These are phyloP conservation scores for Gaeumannomyces tritici DNA, from an alignment of 2,329 filamentous ascomycete genomes.

Conservation along the genomic window DNA sequence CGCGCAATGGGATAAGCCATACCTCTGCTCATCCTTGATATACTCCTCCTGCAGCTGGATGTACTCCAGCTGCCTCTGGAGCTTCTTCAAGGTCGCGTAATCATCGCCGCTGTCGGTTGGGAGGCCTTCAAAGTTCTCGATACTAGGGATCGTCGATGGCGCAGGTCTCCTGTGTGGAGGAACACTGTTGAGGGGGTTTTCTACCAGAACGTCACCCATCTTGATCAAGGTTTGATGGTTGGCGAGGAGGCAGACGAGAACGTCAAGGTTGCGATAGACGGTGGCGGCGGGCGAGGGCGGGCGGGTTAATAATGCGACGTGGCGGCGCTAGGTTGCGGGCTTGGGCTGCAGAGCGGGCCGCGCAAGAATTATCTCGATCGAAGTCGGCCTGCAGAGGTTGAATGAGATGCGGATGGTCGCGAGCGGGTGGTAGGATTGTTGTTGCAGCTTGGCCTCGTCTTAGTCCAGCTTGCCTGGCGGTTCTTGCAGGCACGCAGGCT, in stretches of 20 bases:
- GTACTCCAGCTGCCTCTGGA: conserved; percentile 95
- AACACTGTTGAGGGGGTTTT: conserved; percentile 65
- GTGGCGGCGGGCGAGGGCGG: too few species aligned
- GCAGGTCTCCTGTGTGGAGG: conserved; percentile 73
- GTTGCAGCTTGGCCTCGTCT: not conserved
- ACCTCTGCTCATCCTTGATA: conserved; percentile 99
- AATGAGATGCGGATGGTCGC: not conserved
- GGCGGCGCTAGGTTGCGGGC: not conserved
- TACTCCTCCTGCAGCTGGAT: conserved; percentile 99
- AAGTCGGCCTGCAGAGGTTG: too few species aligned
- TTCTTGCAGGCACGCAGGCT: not conserved
- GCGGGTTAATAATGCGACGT: not conserved
- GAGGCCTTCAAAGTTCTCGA: conserved; percentile 82
- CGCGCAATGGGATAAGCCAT: conserved; percentile 6
- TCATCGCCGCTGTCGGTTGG: conserved; percentile 78
- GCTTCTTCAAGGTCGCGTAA: conserved; percentile 91
- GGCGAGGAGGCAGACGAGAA: not conserved
- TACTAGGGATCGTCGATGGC: conserved; percentile 74
- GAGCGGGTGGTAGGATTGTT: not conserved
- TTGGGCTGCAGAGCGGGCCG: not conserved
- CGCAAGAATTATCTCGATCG: not conserved
- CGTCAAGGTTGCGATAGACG: not conserved
- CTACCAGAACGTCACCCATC: conserved; percentile 84
- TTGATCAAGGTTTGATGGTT: conserved; percentile 15
- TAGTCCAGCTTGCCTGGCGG: not conserved